phyloP scores from a whole-genome alignment of 306 rosid genomes.

The Phaseolus lunatus region DNA sequence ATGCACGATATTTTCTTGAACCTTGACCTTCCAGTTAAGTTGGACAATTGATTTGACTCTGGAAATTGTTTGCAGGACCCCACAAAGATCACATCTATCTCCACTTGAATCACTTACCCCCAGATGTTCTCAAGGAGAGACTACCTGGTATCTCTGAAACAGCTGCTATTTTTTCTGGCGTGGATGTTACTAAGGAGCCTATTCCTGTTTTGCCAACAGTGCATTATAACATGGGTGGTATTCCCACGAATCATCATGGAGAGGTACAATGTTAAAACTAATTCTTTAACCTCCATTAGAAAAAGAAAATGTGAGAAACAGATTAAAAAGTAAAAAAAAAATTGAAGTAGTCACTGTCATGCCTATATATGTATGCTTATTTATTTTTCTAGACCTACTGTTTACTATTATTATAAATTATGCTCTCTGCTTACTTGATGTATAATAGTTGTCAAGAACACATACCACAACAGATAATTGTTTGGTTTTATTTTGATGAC shows the following conservation, averaged over 20 bases:
- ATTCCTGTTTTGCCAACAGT: constrained; percentile 98
- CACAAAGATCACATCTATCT: constrained; percentile 98
- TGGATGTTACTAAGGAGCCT: constrained; percentile 97
- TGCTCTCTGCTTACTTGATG: neutral
- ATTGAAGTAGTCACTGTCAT: neutral
- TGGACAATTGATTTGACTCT: constrained; percentile 1
- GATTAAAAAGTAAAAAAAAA: neutral
- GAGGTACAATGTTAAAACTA: constrained; percentile 62
- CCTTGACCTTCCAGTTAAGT: constrained; percentile 32
- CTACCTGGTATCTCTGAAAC: constrained; percentile 99
- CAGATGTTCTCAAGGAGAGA: constrained; percentile 97
- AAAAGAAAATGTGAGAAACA: neutral
- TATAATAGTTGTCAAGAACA: neutral
- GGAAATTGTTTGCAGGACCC: constrained; percentile 71
- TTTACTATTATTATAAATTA: constrained; percentile 4
- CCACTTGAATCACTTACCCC: constrained; percentile 97
- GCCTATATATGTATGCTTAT: neutral
- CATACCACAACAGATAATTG: constrained; percentile 17
- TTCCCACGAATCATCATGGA: constrained; percentile 92
- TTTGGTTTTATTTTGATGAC: constrained; percentile 8
- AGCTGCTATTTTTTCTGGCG: constrained; percentile 99
- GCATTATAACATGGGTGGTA: constrained; percentile 98
- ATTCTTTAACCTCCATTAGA: constrained; percentile 2
- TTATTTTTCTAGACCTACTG: neutral
- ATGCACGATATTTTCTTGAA: constrained; percentile 18